Base-by-base conservation (phyloP, 1,139 yeast genomes). In the Saccharomyces hybrid region DNA sequence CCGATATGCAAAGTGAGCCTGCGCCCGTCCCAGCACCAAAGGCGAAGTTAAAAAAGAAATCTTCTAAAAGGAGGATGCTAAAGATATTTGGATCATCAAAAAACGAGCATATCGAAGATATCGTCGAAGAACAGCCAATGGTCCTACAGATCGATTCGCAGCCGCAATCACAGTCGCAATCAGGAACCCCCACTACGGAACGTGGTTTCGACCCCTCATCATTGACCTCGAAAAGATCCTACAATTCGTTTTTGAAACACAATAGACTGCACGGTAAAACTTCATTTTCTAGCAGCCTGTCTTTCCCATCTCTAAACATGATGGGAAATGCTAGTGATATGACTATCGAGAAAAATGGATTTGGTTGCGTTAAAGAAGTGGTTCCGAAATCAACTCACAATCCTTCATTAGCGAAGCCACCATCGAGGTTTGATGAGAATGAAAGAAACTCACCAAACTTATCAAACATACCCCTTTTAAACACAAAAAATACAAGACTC, bases 21-120 rank as follows among this genome's bases (percentile, higher is more conserved):
- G 50, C 50, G 29, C 27, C 50, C 3, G 24, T 49, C 34, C 56
- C 58, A 24, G 48, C 55, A 16, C 8, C 47, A 47, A 44, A 31
- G 14, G 29, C 50, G 12, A 27, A 58, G 12, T 51, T 54, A 21
- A 61, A 60, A 54, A 62, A 61, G 52, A 66, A 66, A 52, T 62
- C 64, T 8, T 58, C 68, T n/a, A 65, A 63, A 49, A 64, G 65
- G 51, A 59, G 65, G 34, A 66, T 67, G 68, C 55, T 68, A 48
- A 65, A 67, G 52, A 64, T 68, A 6, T 68, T 68, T 55, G 63
- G 69, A 16, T 59, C 67, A 2, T 58, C 64, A n/a, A 58, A 52
- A 28, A 55, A 52, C 31, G 58, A 54, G 14, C 48, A 57, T 16
- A 47, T 53, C 4, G 53, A 47, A n/a, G 47, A 26, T 12, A 44